Evolutionary conservation across 257 asterid genomes (phyloP).

Genomic region (Nicotiana otophora): DNA sequence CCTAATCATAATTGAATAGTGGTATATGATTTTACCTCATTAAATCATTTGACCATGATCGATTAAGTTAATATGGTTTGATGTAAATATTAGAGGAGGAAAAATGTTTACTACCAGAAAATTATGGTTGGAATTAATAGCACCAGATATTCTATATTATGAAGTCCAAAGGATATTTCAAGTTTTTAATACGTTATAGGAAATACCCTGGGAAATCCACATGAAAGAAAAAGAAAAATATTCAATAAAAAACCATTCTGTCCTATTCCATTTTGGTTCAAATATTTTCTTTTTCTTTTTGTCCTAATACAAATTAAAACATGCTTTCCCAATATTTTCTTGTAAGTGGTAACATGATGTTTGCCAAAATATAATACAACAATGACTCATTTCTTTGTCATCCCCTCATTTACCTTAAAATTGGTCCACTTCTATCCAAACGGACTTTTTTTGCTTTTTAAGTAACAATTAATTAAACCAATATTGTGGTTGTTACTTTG

Average conservation of each 20-base stretch:
- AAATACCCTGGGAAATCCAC: background rate
- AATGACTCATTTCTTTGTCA: slow-evolving; percentile 7
- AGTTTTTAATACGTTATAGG: no score
- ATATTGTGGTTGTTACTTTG: background rate
- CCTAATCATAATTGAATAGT: no score
- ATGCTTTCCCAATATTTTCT: background rate
- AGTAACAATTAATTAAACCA: background rate
- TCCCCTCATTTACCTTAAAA: background rate
- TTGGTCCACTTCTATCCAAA: background rate
- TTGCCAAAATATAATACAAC: background rate
- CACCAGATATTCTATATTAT: no score
- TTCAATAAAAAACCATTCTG: background rate
- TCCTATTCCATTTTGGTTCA: background rate
- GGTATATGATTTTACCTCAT: no score
- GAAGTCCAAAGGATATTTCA: no score
- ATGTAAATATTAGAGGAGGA: no score
- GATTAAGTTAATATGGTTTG: no score
- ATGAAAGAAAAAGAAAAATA: background rate
- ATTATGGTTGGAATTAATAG: no score
- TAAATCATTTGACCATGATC: no score
- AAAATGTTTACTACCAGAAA: no score
- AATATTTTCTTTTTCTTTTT: background rate
- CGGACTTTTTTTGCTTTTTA: background rate
- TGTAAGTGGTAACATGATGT: background rate
- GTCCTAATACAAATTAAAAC: background rate